These are phyloP conservation scores for Coniochaeta sp. DNA, from an alignment of 2,329 filamentous ascomycete genomes.

Conservation along the genomic window DNA sequence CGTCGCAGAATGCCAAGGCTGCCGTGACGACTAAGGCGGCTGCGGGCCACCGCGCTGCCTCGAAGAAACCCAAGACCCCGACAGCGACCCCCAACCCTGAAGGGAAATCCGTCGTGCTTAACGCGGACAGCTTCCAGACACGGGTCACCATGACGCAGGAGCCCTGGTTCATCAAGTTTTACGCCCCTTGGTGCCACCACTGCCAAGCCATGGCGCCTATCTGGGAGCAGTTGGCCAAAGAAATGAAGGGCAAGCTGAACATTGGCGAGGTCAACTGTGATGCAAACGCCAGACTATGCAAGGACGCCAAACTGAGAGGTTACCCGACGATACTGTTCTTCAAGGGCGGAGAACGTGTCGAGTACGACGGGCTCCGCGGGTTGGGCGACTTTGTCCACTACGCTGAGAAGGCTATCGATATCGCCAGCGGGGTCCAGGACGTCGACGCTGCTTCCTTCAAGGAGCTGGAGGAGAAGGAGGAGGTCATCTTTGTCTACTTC, in stretches of 20 bases:
- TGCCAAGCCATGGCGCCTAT: conserved; percentile 88
- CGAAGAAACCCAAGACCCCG: conserved; percentile 42
- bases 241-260: conserved; percentile 85
- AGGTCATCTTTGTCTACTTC: conserved; percentile 95
- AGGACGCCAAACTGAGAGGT: conserved; percentile 70
- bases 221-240: conserved; percentile 83
- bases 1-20: conserved; percentile 6
- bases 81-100: conserved; percentile 61
- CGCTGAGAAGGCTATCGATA: conserved; percentile 75
- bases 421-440: conserved; percentile 69
- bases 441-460: conserved; percentile 71
- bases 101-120: conserved; percentile 68
- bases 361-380: conserved; percentile 87
- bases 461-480: conserved; percentile 81
- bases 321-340: conserved; percentile 94
- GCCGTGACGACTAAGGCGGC: conserved; percentile 11
- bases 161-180: conserved; percentile 98
- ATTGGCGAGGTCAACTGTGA: conserved; percentile 97
- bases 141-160: conserved; percentile 81
- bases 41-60: conserved; percentile 8
- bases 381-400: conserved; percentile 85
- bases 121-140: conserved; percentile 77
- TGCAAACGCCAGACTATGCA: conserved; percentile 77
- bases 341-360: conserved; percentile 81
- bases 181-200: conserved; percentile 94